Percentiles rank a stretch among this genome's conserved stretches.
These are phyloP conservation scores for Boletus rubescentipes DNA, from an alignment of 768 basidiomycete species.

Conservation along the genomic window DNA sequence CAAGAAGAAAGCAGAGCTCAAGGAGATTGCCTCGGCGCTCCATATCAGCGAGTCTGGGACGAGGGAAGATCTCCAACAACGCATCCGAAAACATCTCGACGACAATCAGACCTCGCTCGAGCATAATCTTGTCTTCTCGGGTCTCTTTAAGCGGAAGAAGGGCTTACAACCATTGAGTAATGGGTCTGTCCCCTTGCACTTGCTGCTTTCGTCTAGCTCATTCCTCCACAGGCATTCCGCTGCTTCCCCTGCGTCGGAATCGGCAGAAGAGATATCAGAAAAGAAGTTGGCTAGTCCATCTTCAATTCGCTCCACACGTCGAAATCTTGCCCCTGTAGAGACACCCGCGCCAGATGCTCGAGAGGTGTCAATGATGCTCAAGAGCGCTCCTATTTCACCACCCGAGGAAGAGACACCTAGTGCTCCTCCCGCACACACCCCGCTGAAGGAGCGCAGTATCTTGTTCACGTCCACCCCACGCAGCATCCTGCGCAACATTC, in stretches of 20 bases:
- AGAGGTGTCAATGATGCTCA: slow-evolving; percentile 54
- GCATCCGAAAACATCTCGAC: slow-evolving; percentile 65
- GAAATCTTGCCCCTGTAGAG: slow-evolving; percentile 32
- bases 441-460: slow-evolving; percentile 14
- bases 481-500: slow-evolving; percentile 25
- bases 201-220: not conserved
- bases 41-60: slow-evolving; percentile 54
- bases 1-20: slow-evolving; percentile 73
- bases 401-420: slow-evolving; percentile 14
- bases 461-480: slow-evolving; percentile 28
- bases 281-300: slow-evolving; percentile 18
- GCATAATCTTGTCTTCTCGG: slow-evolving; percentile 55
- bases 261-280: slow-evolving; percentile 11
- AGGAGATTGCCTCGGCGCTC: slow-evolving; percentile 57
- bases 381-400: slow-evolving; percentile 43
- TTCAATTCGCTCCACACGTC: slow-evolving; percentile 23
- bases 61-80: slow-evolving; percentile 58
- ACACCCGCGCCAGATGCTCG: slow-evolving; percentile 51
- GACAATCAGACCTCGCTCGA: slow-evolving; percentile 51
- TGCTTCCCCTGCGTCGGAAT: slow-evolving; percentile 17
- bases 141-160: slow-evolving; percentile 49
- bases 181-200: slow-evolving; percentile 9
- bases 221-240: slow-evolving; percentile 11
- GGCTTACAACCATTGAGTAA: slow-evolving; percentile 17
- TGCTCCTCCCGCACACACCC: slow-evolving; percentile 9